phyloP scores from a whole-genome alignment of 2,329 filamentous ascomycete genomes.

The Curvularia verruculosa region DNA sequence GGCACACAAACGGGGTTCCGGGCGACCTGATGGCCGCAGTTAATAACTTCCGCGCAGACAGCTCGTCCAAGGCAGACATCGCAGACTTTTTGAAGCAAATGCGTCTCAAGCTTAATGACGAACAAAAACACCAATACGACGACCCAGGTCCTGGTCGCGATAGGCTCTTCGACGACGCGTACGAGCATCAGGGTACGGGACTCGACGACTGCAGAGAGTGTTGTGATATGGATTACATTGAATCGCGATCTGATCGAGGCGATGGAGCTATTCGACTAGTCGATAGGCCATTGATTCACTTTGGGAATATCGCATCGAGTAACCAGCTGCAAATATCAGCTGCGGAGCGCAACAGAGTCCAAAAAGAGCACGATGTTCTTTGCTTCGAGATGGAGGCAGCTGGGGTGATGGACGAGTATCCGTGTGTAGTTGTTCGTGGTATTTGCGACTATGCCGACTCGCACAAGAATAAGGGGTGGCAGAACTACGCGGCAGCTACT shows the following conservation, averaged over 20 bases:
- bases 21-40: constrained; percentile 17
- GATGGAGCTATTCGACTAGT: constrained; percentile 10
- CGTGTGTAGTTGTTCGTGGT: constrained; percentile 26
- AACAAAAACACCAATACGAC: constrained; percentile 13
- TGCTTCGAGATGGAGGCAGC: constrained; percentile 35
- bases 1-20: constrained; percentile 18
- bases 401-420: constrained; percentile 20
- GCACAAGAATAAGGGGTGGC: constrained; percentile 18
- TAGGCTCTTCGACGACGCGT: constrained; percentile 19
- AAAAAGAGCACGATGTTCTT: constrained; percentile 20
- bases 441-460: constrained; percentile 34
- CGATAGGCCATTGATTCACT: constrained; percentile 24
- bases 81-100: constrained; percentile 14
- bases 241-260: constrained; percentile 14
- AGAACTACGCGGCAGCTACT: constrained; percentile 13
- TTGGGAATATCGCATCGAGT: constrained; percentile 27
- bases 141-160: constrained; percentile 16
- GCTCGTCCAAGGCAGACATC: constrained; percentile 12
- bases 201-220: constrained; percentile 15
- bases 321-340: constrained; percentile 27
- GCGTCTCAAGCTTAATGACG: constrained; percentile 19
- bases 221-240: constrained; percentile 12
- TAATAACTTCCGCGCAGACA: constrained; percentile 15
- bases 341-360: constrained; percentile 15
- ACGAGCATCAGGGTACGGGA: constrained; percentile 13